Base-by-base conservation (phyloP, 2,329 filamentous ascomycete species). In the Cercospora beticola region DNA sequence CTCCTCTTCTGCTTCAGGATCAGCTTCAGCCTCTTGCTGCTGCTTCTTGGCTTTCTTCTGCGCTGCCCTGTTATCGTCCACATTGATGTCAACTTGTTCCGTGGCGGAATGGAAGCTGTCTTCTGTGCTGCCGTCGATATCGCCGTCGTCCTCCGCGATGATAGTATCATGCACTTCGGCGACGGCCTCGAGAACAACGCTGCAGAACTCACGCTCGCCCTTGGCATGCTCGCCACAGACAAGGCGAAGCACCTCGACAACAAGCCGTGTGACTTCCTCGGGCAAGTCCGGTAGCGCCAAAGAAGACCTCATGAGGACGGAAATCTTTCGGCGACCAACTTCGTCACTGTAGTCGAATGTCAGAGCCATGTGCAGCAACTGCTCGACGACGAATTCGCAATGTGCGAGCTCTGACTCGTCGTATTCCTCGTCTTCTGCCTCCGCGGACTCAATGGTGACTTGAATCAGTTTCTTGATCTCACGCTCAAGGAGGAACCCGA, bases 291-390 rank as follows among this genome's bases (percentile, higher is more conserved):
- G 88, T 63, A 94, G 90, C 0, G 93, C 93, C 16, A 99, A 83
- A 1, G 91, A 90, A 78, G 97, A 92, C 65, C 95, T 88, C 68
- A 98, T 87, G 36, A 98, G 86, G 18, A 92, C 89, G 78, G 97
- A 97, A 93, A 99, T 98, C 82, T 97, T 97, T 68, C 94, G 87
- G 72, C 95, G 88, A 61, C 95, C 95, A 71, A 97, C 92, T 80
- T 98, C 95, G 77, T 99, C 95, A n/a, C 92, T 94, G 80, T 98
- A 99, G 80, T 99, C 95, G 62, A 98, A 87, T 1, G 92, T 96
- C 68, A 94, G 86, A 5, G 93, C 92, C 76, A 99, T 97, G 75
- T 97, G 91, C 40, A 99, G 88, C 67, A 99, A 85, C 78, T 99
- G 96, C 78, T 98, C 94, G 46, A 97, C 92, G 70, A 97, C 92